A percentile compares a stretch with the other conserved stretches of the same genome.
Conservation (phyloP, 768 basidiomycete species). For the Trametes sanguinea region DNA sequence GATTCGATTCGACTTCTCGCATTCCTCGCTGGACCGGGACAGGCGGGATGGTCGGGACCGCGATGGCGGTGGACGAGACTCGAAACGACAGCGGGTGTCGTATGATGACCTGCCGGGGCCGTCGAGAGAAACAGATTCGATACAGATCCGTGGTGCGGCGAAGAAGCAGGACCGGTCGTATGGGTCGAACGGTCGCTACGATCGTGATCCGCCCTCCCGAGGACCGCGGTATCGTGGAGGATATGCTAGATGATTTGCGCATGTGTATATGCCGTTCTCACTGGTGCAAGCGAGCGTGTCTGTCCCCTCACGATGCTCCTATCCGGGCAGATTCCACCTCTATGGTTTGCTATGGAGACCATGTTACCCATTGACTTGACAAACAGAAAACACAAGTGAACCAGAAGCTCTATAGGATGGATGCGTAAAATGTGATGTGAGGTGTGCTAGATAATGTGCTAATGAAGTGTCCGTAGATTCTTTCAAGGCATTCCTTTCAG, state of each 20-base stretch:
- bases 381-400: too few relatives aligned
- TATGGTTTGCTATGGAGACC: too few relatives aligned
- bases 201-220: constrained; percentile 22
- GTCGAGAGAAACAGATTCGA: constrained; percentile 30
- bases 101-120: constrained; percentile 27
- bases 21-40: constrained; percentile 6
- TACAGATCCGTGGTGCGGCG: constrained; percentile 30
- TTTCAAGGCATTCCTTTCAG: too few relatives aligned
- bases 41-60: not conserved
- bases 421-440: too few relatives aligned
- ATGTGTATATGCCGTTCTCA: not conserved
- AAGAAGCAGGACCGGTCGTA: constrained; percentile 24
- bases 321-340: too few relatives aligned
- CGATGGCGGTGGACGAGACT: constrained; percentile 11
- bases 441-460: too few relatives aligned
- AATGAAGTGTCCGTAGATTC: too few relatives aligned
- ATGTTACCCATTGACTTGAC: too few relatives aligned
- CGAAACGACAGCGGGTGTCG: constrained; percentile 12
- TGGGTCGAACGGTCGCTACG: constrained; percentile 10
- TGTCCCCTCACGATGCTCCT: too few relatives aligned
- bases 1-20: constrained; percentile 24
- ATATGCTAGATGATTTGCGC: constrained; percentile 29
- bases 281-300: not conserved
- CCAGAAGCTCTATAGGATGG: too few relatives aligned
- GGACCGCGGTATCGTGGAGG: constrained; percentile 37